phyloP scores from a whole-genome alignment of 1,284 basidiomycete genomes.

The Pisolithus thermaeus region DNA sequence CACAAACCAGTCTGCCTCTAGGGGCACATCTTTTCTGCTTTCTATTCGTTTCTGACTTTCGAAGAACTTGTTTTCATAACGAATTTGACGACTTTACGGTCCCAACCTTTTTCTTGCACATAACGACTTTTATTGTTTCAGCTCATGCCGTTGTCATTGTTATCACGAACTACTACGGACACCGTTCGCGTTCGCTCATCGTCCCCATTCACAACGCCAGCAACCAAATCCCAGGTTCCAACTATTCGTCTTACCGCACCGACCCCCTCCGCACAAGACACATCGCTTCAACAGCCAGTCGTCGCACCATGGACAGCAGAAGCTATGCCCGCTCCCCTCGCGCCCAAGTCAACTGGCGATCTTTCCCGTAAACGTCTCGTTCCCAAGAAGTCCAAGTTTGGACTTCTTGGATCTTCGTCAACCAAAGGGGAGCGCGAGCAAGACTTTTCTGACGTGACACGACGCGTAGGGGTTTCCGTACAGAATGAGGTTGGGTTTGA shows the following conservation, averaged over 20 bases:
- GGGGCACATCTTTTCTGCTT: neutral
- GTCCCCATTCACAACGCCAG: constrained; percentile 25
- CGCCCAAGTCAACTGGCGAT: constrained; percentile 22
- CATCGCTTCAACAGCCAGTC: constrained; percentile 32
- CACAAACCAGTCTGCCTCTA: constrained; percentile 9
- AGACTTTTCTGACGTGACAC: constrained; percentile 57
- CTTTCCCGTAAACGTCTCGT: constrained; percentile 50
- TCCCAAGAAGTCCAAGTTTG: constrained; percentile 70
- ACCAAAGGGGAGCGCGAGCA: constrained; percentile 34
- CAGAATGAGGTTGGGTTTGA: constrained; percentile 42
- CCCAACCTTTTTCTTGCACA: constrained; percentile 14
- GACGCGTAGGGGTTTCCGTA: constrained; percentile 42
- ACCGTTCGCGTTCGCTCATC: constrained; percentile 21
- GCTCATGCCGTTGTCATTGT: constrained; percentile 28
- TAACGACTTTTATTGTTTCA: constrained; percentile 19
- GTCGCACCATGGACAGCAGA: constrained; percentile 31
- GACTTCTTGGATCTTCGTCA: constrained; percentile 38
- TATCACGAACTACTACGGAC: constrained; percentile 26
- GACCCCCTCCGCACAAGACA: constrained; percentile 50
- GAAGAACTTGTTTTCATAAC: constrained; percentile 18
- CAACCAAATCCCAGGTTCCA: constrained; percentile 37
- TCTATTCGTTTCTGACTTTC: constrained; percentile 11
- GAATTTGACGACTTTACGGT: constrained; percentile 18
- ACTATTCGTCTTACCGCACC: constrained; percentile 65
- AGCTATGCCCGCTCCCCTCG: constrained; percentile 29